These are phyloP conservation scores for Diaporthe amygdali DNA, from an alignment of 2,329 filamentous ascomycete genomes.

Conservation along the genomic window DNA sequence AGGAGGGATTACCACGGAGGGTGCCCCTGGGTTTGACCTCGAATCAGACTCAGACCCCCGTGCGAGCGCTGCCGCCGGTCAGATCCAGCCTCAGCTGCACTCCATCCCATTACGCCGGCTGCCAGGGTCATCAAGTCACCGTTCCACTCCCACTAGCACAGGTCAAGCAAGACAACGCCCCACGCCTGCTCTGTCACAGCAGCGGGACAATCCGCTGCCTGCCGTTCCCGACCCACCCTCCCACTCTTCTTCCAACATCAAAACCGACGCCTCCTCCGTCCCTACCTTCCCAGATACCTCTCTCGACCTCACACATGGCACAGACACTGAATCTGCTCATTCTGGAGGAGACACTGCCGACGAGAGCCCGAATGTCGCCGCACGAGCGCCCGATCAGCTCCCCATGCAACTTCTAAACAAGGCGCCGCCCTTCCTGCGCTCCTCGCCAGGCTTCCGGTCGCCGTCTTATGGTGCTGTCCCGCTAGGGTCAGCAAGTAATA, in stretches of 20 bases:
- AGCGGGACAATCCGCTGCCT: conserved; percentile 20
- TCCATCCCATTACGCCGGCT: conserved; percentile 26
- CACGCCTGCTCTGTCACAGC: conserved; percentile 21
- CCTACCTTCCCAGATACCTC: conserved; percentile 14
- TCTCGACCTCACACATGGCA: conserved; percentile 24
- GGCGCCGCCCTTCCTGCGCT: conserved; percentile 35
- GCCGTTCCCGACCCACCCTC: conserved; percentile 19
- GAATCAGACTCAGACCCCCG: conserved; percentile 10
- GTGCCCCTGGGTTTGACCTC: conserved; percentile 10
- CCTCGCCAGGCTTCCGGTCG: conserved; percentile 36
- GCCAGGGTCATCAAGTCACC: conserved; percentile 13
- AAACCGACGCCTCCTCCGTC: conserved; percentile 17
- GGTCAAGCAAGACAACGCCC: conserved; percentile 17
- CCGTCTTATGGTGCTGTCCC: conserved; percentile 40
- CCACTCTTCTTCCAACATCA: conserved; percentile 19
- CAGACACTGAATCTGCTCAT: conserved; percentile 4
- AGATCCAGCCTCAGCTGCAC: conserved; percentile 21
- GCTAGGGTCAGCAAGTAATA: conserved; percentile 19
- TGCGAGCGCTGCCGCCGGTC: background rate
- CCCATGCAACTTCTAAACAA: conserved; percentile 29
- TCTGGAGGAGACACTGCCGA: conserved; percentile 5
- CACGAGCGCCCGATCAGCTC: conserved; percentile 9
- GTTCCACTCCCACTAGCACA: conserved; percentile 12
- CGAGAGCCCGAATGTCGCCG: conserved; percentile 12
- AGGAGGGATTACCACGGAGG: background rate